phyloP scores from a whole-genome alignment of 202 grass and related monocot genomes.

The Setaria italica region DNA sequence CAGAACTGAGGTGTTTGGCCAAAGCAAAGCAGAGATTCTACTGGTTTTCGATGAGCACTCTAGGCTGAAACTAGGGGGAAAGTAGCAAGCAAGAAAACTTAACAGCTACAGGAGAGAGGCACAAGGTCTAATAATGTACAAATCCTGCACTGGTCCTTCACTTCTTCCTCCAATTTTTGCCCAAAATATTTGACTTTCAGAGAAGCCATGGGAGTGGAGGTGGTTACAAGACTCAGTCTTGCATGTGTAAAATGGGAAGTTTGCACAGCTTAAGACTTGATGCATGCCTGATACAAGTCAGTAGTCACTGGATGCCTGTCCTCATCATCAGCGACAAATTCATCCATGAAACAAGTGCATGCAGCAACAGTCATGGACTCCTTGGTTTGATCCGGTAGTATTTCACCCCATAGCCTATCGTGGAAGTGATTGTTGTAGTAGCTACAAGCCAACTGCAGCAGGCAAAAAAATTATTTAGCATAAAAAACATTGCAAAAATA shows the following conservation, averaged over 20 bases:
- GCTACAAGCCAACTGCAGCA: conserved; percentile 89
- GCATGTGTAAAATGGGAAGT: conserved; percentile 18
- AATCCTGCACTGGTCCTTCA: not conserved
- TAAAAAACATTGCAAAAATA: conserved; percentile 27
- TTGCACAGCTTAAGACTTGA: not conserved
- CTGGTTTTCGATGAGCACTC: not conserved
- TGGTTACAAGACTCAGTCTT: too few species aligned
- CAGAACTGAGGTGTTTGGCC: not conserved
- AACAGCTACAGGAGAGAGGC: conserved; percentile 5
- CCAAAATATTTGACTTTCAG: not conserved
- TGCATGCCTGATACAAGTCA: not conserved
- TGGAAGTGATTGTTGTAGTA: conserved; percentile 71
- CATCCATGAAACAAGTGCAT: conserved; percentile 26
- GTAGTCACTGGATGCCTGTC: not conserved
- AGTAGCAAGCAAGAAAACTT: not conserved
- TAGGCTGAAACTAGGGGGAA: not conserved
- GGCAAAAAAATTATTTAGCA: conserved; percentile 37
- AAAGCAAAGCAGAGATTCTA: not conserved
- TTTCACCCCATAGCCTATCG: conserved; percentile 78
- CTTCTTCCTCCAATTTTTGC: conserved; percentile 17
- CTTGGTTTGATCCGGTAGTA: conserved; percentile 59
- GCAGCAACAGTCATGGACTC: conserved; percentile 21
- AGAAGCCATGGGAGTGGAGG: too few species aligned
- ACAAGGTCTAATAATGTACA: conserved; percentile 1
- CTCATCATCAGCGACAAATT: conserved; percentile 2